phyloP scores from a whole-genome alignment of 176 grass and related monocot genomes.

The Pontederia crassipes region DNA sequence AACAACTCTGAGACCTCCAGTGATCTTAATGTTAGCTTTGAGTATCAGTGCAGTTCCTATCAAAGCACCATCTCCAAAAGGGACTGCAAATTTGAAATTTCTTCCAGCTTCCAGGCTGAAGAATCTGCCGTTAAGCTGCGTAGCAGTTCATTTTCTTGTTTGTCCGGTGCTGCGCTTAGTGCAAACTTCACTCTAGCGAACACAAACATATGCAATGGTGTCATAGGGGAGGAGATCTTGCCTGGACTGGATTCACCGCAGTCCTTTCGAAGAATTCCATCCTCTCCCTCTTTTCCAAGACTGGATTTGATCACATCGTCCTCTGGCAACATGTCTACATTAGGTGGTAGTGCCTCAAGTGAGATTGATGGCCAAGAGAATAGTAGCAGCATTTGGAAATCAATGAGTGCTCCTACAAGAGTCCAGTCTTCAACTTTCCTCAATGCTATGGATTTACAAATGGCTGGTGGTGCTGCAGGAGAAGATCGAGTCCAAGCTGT shows the following conservation, averaged over 20 bases:
- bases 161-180: slow-evolving; percentile 95
- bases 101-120: slow-evolving; percentile 32
- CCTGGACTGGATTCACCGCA: slow-evolving; percentile 95
- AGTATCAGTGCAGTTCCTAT: slow-evolving; percentile 14
- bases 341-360: slow-evolving; percentile 32
- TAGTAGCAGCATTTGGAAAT: slow-evolving; percentile 51
- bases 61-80: slow-evolving; percentile 29
- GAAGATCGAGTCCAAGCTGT: slow-evolving; percentile 99
- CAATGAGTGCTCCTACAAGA: slow-evolving; percentile 35
- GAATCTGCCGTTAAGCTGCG: slow-evolving; percentile 34
- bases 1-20: neutral
- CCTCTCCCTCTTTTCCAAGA: slow-evolving; percentile 83
- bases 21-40: slow-evolving; percentile 25
- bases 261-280: slow-evolving; percentile 76
- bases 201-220: slow-evolving; percentile 91
- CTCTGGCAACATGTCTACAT: slow-evolving; percentile 6
- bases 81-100: slow-evolving; percentile 31
- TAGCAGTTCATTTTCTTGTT: slow-evolving; percentile 85
- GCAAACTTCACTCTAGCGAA: slow-evolving; percentile 94
- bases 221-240: slow-evolving; percentile 85
- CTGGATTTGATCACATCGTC: slow-evolving; percentile 49
- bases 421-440: slow-evolving; percentile 71
- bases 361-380: slow-evolving; percentile 47
- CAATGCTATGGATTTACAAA: slow-evolving; percentile 66
- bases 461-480: slow-evolving; percentile 92